phyloP scores from a whole-genome alignment of 108 stramenopile genomes.

The Skeletonema costatum region DNA sequence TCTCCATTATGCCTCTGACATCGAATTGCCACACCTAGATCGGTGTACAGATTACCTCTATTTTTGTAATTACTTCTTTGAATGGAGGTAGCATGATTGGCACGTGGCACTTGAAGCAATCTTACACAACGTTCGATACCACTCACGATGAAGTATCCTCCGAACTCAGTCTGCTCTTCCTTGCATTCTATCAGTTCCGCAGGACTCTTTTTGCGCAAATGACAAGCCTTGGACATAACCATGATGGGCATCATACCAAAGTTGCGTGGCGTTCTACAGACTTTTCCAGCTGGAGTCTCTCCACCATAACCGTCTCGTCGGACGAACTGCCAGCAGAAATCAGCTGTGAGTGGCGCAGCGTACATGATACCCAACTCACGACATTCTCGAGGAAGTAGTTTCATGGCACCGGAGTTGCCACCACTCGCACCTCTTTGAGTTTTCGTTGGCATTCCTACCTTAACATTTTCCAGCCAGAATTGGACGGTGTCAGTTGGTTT shows the following conservation, averaged over 20 bases:
- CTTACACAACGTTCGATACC: slow-evolving; percentile 97
- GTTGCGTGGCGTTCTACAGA: slow-evolving; percentile 48
- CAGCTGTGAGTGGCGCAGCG: slow-evolving; percentile 70
- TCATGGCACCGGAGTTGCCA: slow-evolving; percentile 20
- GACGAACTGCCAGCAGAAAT: slow-evolving; percentile 69
- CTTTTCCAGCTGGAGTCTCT: slow-evolving; percentile 23
- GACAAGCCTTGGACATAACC: slow-evolving; percentile 84
- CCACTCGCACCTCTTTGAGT: slow-evolving; percentile 1
- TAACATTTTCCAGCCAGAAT: slow-evolving; percentile 81
- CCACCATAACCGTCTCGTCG: slow-evolving; percentile 64
- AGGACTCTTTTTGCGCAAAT: slow-evolving; percentile 59
- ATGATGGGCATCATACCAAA: slow-evolving; percentile 96
- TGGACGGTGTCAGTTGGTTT: slow-evolving; percentile 40
- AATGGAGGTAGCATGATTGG: slow-evolving; percentile 93
- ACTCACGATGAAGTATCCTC: slow-evolving; percentile 96
- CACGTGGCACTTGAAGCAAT: slow-evolving; percentile 91
- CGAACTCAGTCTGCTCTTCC: slow-evolving; percentile 92
- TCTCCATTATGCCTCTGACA: slow-evolving; percentile 83
- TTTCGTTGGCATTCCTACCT: slow-evolving; percentile 63
- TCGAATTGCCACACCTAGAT: slow-evolving; percentile 85
- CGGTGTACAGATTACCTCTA: slow-evolving; percentile 84
- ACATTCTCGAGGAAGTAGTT: slow-evolving; percentile 78
- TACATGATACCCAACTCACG: slow-evolving; percentile 81
- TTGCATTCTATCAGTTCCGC: slow-evolving; percentile 53
- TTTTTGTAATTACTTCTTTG: slow-evolving; percentile 93